phyloP scores from a whole-genome alignment of 2,329 filamentous ascomycete species.

The Ceratocystis variospora region DNA sequence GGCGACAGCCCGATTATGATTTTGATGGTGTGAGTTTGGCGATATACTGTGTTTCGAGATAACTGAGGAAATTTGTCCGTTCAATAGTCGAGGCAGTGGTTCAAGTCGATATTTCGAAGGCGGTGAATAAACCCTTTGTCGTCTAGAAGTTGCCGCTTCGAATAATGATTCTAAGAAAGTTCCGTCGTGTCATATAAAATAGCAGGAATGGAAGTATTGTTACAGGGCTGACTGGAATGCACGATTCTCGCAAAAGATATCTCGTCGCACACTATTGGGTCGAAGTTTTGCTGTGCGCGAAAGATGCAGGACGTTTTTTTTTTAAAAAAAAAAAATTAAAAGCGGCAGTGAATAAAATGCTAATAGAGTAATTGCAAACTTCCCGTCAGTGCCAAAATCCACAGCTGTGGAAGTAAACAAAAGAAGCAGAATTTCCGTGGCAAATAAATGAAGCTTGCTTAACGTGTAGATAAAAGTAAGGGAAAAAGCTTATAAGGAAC shows the following conservation, averaged over 20 bases:
- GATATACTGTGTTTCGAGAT: not conserved
- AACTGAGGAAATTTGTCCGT: not conserved
- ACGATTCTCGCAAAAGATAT: not conserved
- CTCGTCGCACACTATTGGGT: not conserved
- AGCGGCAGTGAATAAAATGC: not conserved
- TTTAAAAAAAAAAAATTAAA: constrained; percentile 3
- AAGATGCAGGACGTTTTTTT: not conserved
- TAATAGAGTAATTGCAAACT: not conserved
- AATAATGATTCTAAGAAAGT: constrained; percentile 1
- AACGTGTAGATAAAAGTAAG: not conserved
- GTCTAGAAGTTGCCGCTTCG: not conserved
- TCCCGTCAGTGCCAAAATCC: not conserved
- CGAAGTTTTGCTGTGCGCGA: not conserved
- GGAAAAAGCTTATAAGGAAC: not conserved
- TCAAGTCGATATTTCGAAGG: not conserved
- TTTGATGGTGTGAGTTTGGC: not conserved
- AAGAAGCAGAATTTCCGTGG: not conserved
- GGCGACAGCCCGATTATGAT: constrained; percentile 29
- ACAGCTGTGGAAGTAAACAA: constrained; percentile 6
- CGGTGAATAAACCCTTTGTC: not conserved
- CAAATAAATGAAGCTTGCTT: not conserved
- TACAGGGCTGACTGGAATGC: not conserved
- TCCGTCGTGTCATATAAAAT: not conserved
- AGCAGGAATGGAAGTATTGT: not conserved
- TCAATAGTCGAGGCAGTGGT: not conserved